Evolutionary conservation across 2,329 filamentous ascomycete genomes (phyloP).

Genomic region (Fusarium abutilonis): DNA sequence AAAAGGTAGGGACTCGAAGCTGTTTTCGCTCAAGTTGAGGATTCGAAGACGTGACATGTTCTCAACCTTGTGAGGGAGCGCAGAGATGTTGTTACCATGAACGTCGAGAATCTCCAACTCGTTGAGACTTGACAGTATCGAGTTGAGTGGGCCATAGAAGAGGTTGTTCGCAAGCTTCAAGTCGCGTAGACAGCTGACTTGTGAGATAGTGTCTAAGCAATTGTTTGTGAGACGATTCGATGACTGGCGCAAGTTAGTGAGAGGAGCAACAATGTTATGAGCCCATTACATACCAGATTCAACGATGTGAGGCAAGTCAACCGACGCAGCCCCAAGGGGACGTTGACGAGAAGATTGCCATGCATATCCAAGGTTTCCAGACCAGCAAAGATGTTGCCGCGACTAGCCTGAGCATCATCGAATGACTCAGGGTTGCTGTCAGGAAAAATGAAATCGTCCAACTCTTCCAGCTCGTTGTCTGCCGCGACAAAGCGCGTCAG

Average conservation of each 20-base stretch:
- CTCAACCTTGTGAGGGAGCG: constrained; percentile 73
- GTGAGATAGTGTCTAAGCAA: constrained; percentile 75
- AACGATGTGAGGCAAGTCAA: constrained; percentile 80
- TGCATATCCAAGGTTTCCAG: constrained; percentile 86
- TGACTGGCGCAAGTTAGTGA: constrained; percentile 61
- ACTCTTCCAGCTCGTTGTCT: constrained; percentile 83
- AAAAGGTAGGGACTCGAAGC: constrained; percentile 76
- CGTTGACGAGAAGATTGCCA: constrained; percentile 76
- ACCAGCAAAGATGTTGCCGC: constrained; percentile 81
- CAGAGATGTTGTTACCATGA: constrained; percentile 79
- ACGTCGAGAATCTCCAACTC: constrained; percentile 84
- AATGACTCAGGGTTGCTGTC: constrained; percentile 69
- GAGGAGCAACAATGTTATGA: not conserved
- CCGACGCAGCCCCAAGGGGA: constrained; percentile 80
- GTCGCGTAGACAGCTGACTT: constrained; percentile 78
- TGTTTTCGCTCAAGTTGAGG: constrained; percentile 83
- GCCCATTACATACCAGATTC: constrained; percentile 72
- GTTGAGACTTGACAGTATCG: constrained; percentile 69
- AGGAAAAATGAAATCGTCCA: constrained; percentile 82
- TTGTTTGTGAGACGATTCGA: constrained; percentile 82
- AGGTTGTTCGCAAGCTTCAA: constrained; percentile 83
- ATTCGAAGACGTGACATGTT: constrained; percentile 75
- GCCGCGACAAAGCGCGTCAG: constrained; percentile 84
- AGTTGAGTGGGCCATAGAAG: constrained; percentile 73
- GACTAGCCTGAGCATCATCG: constrained; percentile 71